phyloP scores from a whole-genome alignment of 371 early-diverging fungal species.

The Actinomortierella wolfii region DNA sequence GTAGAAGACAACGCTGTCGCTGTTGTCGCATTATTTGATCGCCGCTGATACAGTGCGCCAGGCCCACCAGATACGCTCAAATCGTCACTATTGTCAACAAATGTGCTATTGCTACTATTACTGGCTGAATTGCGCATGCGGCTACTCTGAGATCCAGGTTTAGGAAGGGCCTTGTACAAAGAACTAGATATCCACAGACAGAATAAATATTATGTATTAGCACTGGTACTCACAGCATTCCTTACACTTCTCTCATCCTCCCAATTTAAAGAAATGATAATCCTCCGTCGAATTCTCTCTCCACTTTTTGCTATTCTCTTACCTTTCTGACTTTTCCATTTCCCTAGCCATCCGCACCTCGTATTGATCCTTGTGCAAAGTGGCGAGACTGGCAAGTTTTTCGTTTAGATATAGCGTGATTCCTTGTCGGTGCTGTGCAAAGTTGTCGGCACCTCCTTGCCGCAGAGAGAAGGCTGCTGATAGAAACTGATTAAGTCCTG shows the following conservation, averaged over 20 bases:
- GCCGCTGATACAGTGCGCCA: too few relatives aligned
- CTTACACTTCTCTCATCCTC: neutral
- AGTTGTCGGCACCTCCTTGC: slow-evolving; percentile 19
- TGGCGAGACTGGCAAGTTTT: slow-evolving; percentile 31
- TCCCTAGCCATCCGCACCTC: slow-evolving; percentile 41
- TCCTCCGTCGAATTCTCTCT: too few relatives aligned
- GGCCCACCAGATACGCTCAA: too few relatives aligned
- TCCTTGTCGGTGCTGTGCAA: slow-evolving; percentile 42
- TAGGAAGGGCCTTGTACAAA: slow-evolving; percentile 31
- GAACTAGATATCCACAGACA: slow-evolving; percentile 12
- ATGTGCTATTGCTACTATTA: too few relatives aligned
- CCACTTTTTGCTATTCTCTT: neutral
- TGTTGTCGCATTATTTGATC: too few relatives aligned
- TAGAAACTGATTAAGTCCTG: slow-evolving; percentile 30
- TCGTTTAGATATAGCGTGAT: slow-evolving; percentile 39
- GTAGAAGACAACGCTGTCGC: too few relatives aligned
- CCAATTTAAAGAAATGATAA: neutral
- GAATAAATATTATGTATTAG: neutral
- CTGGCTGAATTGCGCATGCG: too few relatives aligned
- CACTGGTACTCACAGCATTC: neutral
- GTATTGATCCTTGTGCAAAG: slow-evolving; percentile 43
- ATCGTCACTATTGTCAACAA: too few relatives aligned
- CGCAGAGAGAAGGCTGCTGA: slow-evolving; percentile 12
- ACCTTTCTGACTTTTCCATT: slow-evolving; percentile 45
- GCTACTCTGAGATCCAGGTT: slow-evolving; percentile 5